Conservation (phyloP, 176 grass and related monocot species). For the Cenchrus purpureus region DNA sequence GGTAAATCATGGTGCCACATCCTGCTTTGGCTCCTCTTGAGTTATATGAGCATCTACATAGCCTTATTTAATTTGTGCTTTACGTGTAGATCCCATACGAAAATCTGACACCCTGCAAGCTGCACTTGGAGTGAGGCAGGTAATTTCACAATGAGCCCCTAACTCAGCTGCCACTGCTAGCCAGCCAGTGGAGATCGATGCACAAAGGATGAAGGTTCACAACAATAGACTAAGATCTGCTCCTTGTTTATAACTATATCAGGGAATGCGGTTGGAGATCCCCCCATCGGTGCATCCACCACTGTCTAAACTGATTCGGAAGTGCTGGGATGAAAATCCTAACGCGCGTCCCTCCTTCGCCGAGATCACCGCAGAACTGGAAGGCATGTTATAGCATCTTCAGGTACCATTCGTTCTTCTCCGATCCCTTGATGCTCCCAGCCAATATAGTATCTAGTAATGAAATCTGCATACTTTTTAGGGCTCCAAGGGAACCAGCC, state of each 20-base stretch:
- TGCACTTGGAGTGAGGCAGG: constrained; percentile 91
- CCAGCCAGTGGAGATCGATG: neutral
- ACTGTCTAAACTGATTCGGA: constrained; percentile 61
- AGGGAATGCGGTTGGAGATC: constrained; percentile 81
- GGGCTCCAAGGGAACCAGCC: constrained; percentile 42
- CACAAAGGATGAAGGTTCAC: neutral
- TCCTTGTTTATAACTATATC: constrained; percentile 32
- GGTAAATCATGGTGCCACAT: constrained; percentile 47
- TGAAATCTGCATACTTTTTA: constrained; percentile 18
- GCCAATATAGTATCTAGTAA: neutral
- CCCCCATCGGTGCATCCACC: constrained; percentile 56
- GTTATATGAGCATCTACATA: neutral
- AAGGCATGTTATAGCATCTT: constrained; percentile 57
- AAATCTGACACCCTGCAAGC: constrained; percentile 95
- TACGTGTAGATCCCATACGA: constrained; percentile 86
- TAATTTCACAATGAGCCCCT: constrained; percentile 25
- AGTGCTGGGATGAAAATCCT: constrained; percentile 77
- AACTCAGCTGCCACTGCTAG: neutral
- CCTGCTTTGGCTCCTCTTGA: neutral
- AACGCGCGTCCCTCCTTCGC: constrained; percentile 63
- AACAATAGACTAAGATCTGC: constrained; percentile 3
- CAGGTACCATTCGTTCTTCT: constrained; percentile 48
- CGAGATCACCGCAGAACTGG: constrained; percentile 69
- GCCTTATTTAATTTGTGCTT: constrained; percentile 27
- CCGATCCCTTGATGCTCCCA: too few species aligned